These are phyloP conservation scores for Anthoceros angustus DNA, from an alignment of 225 moss, liverwort and hornwort species.

Conservation along the genomic window DNA sequence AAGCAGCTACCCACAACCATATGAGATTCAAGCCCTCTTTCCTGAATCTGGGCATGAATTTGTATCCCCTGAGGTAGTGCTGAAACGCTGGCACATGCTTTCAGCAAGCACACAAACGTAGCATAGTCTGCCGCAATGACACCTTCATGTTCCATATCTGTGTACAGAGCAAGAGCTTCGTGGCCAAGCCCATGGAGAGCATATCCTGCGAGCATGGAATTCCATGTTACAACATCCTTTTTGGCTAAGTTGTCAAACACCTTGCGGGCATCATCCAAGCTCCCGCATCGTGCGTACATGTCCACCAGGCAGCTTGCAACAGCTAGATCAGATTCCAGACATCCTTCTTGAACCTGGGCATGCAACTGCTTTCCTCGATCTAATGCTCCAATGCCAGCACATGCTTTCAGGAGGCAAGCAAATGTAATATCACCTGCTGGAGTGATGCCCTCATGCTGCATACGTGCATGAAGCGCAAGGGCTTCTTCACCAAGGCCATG, in stretches of 20 bases:
- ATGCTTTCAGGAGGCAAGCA: neutral
- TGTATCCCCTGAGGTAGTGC: neutral
- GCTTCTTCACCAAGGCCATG: neutral
- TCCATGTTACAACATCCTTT: neutral
- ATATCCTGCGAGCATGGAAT: neutral
- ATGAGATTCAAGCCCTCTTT: neutral
- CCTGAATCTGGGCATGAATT: neutral
- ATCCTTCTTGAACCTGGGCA: neutral
- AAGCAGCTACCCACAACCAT: neutral
- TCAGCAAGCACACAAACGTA: neutral
- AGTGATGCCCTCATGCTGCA: neutral
- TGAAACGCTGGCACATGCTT: neutral
- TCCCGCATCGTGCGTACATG: conserved; percentile 1
- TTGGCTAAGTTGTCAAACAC: neutral
- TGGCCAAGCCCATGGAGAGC: neutral
- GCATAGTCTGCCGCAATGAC: neutral
- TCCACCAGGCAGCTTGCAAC: neutral
- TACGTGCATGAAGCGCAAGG: neutral
- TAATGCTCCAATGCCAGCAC: neutral
- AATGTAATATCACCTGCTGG: neutral
- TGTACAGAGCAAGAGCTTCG: neutral
- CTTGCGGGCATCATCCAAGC: neutral
- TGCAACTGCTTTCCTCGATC: neutral
- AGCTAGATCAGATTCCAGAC: neutral
- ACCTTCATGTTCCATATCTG: neutral